A percentile compares a stretch with the other conserved stretches of the same genome.
phyloP scores from a whole-genome alignment of 2,329 filamentous ascomycete species.

The Colletotrichum gigasporum region DNA sequence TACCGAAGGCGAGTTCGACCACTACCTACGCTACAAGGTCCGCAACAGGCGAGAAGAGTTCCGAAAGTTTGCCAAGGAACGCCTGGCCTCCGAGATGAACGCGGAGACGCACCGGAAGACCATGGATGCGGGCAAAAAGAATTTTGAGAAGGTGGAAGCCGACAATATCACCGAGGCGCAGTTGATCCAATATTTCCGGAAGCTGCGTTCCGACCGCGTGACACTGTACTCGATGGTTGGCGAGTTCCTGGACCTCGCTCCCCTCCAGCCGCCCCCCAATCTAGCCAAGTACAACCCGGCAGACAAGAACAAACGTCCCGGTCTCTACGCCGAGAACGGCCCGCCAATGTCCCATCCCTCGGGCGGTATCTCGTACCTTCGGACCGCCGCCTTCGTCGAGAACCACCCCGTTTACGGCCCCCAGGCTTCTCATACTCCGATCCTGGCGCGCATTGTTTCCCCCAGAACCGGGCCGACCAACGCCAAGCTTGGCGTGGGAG shows the following conservation, averaged over 20 bases:
- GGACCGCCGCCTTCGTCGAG: conserved; percentile 62
- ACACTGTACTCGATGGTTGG: conserved; percentile 64
- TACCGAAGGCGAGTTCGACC: conserved; percentile 67
- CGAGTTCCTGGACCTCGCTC: conserved; percentile 70
- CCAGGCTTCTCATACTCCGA: conserved; percentile 58
- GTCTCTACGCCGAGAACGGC: conserved; percentile 60
- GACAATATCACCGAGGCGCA: conserved; percentile 59
- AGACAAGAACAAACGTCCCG: conserved; percentile 35
- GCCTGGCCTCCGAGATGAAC: conserved; percentile 58
- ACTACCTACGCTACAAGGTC: conserved; percentile 64
- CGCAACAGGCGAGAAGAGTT: conserved; percentile 64
- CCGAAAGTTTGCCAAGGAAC: conserved; percentile 59
- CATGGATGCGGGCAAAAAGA: conserved; percentile 46
- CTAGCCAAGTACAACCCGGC: conserved; percentile 39
- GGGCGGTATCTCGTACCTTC: conserved; percentile 69
- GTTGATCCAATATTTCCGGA: conserved; percentile 61
- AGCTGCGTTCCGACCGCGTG: conserved; percentile 60
- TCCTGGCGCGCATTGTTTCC: conserved; percentile 60
- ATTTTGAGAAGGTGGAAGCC: conserved; percentile 41
- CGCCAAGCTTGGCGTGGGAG: conserved; percentile 63
- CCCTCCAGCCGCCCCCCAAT: conserved; percentile 49
- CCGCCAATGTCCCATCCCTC: conserved; percentile 71
- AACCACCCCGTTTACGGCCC: conserved; percentile 72
- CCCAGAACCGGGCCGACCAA: conserved; percentile 47
- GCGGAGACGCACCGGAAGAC: conserved; percentile 46